Base-by-base conservation (phyloP, 805 yeast genomes). In the Myxozyma vanderwaltii region DNA sequence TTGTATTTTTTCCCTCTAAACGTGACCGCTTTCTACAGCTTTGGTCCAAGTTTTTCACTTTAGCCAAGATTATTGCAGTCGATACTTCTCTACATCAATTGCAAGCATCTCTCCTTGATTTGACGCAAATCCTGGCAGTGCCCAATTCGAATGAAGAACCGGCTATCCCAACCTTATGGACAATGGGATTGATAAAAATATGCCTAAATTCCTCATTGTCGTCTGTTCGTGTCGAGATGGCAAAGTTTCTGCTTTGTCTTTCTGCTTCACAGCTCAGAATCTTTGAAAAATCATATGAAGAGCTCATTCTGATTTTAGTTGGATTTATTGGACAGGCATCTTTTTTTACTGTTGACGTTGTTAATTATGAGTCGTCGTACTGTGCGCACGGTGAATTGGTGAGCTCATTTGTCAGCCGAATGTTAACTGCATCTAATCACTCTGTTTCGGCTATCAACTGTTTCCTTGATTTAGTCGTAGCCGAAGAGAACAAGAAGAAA, bases 31-130 rank as follows among this genome's bases (percentile, higher is more conserved):
- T 77, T 43, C 67, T 81, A 19, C 75, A 73, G 4, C 80, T 83
- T 23, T 91, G 97, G 97, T 78, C 82, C 44, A 79, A 88, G 59
- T 91, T 78, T 67, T 77, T 83, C 27, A 88, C 96, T 0, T 73
- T 91, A 13, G 86, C 82, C 67, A 96, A 91, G 68, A 87, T 91
- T 48, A 74, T 89, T 27, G 94, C 90, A 0, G 79, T 91, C 40
- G 97, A 91, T 70, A 84, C 96, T 0, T 88, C 96, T 0, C 74
- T 89, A 67, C 91, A 91, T 67, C 97, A 91, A 72, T 84, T 91
- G 0, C 51, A 36, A 26, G 27, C 48, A 15, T 19, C 61, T 27
- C 21, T 49, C 21, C 6, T 49, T 8, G 63, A 55, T 15, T 31
- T 56, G 17, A 47, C 33, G 6, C 26, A 0, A 39, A 52, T 36